Conservation (phyloP, 2,329 filamentous ascomycete genomes). For the Camptophora hylomeconis region DNA sequence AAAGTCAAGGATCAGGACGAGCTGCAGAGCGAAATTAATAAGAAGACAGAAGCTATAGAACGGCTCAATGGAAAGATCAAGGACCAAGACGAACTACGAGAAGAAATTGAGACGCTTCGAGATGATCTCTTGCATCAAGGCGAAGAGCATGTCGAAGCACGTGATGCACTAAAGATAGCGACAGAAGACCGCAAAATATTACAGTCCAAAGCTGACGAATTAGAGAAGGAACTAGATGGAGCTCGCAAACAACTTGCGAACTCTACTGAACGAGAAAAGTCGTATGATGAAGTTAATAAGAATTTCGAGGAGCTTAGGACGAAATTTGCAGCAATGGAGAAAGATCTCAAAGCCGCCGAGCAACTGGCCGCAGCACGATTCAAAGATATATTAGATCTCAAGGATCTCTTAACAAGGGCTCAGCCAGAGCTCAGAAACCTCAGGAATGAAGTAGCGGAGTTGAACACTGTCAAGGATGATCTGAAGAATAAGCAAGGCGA, state of each 20-base stretch:
- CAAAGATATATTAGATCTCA: slow-evolving; percentile 72
- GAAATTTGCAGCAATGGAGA: slow-evolving; percentile 58
- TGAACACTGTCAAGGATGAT: slow-evolving; percentile 66
- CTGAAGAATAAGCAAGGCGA: slow-evolving; percentile 50
- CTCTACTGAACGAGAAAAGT: slow-evolving; percentile 27
- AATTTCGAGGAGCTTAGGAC: slow-evolving; percentile 61
- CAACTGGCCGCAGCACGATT: slow-evolving; percentile 76
- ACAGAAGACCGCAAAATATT: slow-evolving; percentile 55
- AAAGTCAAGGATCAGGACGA: slow-evolving; percentile 21
- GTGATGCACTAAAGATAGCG: slow-evolving; percentile 59
- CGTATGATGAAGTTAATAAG: slow-evolving; percentile 39
- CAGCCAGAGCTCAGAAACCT: slow-evolving; percentile 75
- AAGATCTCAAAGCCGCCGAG: slow-evolving; percentile 73
- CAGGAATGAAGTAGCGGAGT: slow-evolving; percentile 59
- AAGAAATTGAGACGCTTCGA: slow-evolving; percentile 74
- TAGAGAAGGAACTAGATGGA: slow-evolving; percentile 58
- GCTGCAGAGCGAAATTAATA: slow-evolving; percentile 44
- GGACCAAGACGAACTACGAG: slow-evolving; percentile 62
- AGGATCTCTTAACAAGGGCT: slow-evolving; percentile 66
- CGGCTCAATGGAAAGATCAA: slow-evolving; percentile 57
- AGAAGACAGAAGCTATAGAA: slow-evolving; percentile 61
- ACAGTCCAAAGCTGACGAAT: slow-evolving; percentile 47
- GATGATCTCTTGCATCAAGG: slow-evolving; percentile 70
- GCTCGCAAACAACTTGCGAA: slow-evolving; percentile 36
- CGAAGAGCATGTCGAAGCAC: slow-evolving; percentile 71